Evolutionary conservation across 2,329 filamentous ascomycete species (phyloP), one percentile per base, ranked within the genome.

Genomic region (Hypoxylon sp.): DNA sequence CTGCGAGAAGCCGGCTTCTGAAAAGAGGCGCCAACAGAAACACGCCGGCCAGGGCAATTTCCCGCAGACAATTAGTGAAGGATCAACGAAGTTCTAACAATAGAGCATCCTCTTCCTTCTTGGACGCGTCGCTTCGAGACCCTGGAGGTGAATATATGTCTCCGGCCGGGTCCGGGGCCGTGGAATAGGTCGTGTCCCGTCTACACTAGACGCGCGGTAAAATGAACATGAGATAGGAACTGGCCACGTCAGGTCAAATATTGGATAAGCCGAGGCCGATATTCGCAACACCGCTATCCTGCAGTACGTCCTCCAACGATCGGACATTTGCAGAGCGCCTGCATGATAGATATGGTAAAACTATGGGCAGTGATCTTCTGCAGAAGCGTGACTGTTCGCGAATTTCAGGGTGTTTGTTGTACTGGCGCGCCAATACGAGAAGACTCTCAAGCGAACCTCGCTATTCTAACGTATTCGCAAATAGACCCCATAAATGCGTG

Each of bases 121-220:
- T 1, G 24, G 16, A 26, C 24, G 6, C 42, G 3, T 30, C 26
- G 24, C 26, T n/a, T 12, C 14, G 16, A 44, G 11, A 44, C 2
- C 9, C 26, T 22, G 7, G 16, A 16, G 32, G 24, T 18, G 44
- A 32, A 32, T 8, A 11, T 32, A 30, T 22, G 6, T 32, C 20
- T 18, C 16, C 36, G 36, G 36, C 36, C 7, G 36, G 16, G 33
- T n/a, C 8, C 26, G 22, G 26, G 36, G 16, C 12, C 7, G 11
- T 16, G 51, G 28, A 44, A n/a, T 26, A 44, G 24, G 36, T 24
- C 33, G 9, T 16, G 36, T 32, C 49, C 49, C 16, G 7, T 6
- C 30, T 22, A 32, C 28, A 7, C 11, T 40, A 53, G 20, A 53
- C 38, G 51, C 51, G 51, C 51, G 51, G 51, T 32, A 53, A 50